Conservation (phyloP, 2,329 filamentous ascomycete genomes). For the Didymella segeticola region DNA sequence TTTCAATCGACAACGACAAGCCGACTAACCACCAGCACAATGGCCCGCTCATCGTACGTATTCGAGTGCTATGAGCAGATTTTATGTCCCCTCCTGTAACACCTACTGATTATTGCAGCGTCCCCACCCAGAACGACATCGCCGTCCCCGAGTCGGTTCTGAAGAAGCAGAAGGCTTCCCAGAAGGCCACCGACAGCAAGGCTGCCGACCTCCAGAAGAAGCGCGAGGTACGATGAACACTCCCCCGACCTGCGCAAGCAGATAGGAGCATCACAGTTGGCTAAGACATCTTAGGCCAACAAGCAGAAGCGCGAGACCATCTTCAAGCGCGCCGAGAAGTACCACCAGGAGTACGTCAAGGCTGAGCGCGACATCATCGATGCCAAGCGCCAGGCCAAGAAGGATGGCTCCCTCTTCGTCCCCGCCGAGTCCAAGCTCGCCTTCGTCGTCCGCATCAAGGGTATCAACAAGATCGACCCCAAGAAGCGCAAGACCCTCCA, state of each 20-base stretch:
- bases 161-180: slow-evolving; percentile 99
- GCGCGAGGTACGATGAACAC: slow-evolving; percentile 85
- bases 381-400: slow-evolving; percentile 85
- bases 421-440: slow-evolving; percentile 95
- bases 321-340: slow-evolving; percentile 99
- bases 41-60: slow-evolving; percentile 48
- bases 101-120: slow-evolving; percentile 54
- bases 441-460: slow-evolving; percentile 99
- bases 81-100: too few relatives aligned
- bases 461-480: slow-evolving; percentile 99
- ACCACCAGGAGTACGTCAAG: slow-evolving; percentile 99
- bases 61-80: too few relatives aligned
- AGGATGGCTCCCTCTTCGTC: slow-evolving; percentile 93
- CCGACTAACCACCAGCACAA: slow-evolving; percentile 47
- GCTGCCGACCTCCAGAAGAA: slow-evolving; percentile 81
- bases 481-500: slow-evolving; percentile 99
- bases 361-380: slow-evolving; percentile 96
- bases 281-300: slow-evolving; percentile 74
- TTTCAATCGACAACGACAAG: slow-evolving; percentile 37
- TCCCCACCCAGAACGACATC: slow-evolving; percentile 94
- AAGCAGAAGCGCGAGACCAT: slow-evolving; percentile 98
- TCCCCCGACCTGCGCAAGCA: slow-evolving; percentile 46
- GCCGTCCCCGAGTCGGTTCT: slow-evolving; percentile 98
- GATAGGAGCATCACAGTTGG: slow-evolving; percentile 49
- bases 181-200: slow-evolving; percentile 95